phyloP scores from a whole-genome alignment of 306 rosid genomes.

The Betula pendula region DNA sequence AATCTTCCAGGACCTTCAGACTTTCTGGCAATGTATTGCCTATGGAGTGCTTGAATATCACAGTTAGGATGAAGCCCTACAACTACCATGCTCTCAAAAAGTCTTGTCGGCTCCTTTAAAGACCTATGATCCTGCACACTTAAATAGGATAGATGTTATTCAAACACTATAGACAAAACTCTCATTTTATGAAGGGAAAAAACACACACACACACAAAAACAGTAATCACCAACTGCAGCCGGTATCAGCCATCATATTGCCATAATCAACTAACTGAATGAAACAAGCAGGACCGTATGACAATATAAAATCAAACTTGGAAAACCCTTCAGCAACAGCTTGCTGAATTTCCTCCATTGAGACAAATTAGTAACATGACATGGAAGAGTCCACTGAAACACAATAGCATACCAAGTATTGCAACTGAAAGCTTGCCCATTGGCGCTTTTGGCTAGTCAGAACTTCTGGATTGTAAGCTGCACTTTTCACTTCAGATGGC shows the following conservation, averaged over 20 bases:
- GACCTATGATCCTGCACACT: slow-evolving; percentile 83
- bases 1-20: slow-evolving; percentile 64
- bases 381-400: background rate
- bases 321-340: background rate
- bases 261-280: slow-evolving; percentile 19
- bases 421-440: slow-evolving; percentile 89
- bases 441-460: slow-evolving; percentile 87
- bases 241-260: background rate
- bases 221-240: background rate
- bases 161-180: slow-evolving; percentile 17
- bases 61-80: slow-evolving; percentile 93
- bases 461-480: slow-evolving; percentile 81
- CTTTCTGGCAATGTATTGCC: slow-evolving; percentile 65
- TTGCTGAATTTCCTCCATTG: background rate
- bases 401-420: slow-evolving; percentile 51
- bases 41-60: slow-evolving; percentile 75
- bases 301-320: background rate
- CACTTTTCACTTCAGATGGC: slow-evolving; percentile 58
- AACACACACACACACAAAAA: background rate
- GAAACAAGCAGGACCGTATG: background rate
- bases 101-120: slow-evolving; percentile 81
- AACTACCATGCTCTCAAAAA: slow-evolving; percentile 93
- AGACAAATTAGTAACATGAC: background rate
- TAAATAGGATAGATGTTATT: slow-evolving; percentile 27
- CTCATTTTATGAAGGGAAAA: background rate